phyloP scores from a whole-genome alignment of 768 basidiomycete species.

The Termitomyces bulborhizus region DNA sequence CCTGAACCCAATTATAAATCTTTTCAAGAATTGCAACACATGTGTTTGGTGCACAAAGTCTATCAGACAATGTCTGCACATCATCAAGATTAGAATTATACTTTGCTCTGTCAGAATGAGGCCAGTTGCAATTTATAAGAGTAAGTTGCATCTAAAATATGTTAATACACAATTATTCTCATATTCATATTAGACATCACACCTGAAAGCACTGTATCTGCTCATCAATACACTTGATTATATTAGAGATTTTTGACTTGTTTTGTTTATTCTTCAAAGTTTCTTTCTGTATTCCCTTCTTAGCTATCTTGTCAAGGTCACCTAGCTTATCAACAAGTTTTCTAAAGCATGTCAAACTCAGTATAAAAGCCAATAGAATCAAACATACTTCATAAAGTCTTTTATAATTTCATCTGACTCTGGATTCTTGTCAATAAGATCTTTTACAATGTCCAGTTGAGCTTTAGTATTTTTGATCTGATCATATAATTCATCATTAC shows the following conservation, averaged over 20 bases:
- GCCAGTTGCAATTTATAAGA: no score
- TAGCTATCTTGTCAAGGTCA: not conserved
- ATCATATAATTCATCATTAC: no score
- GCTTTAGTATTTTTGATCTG: not conserved
- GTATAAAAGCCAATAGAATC: not conserved
- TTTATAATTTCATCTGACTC: not conserved
- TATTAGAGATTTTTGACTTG: not conserved
- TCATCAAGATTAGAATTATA: no score
- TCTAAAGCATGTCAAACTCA: not conserved
- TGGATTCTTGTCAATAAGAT: not conserved
- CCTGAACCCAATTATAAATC: no score
- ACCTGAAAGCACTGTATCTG: conserved; percentile 13
- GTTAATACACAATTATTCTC: not conserved
- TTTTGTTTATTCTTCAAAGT: conserved; percentile 9
- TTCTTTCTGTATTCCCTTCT: not conserved
- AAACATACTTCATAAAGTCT: not conserved
- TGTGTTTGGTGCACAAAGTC: no score
- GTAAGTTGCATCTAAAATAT: not conserved
- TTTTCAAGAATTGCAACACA: no score
- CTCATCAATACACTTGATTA: conserved; percentile 5
- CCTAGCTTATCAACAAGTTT: not conserved
- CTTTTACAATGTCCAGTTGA: not conserved
- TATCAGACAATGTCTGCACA: no score
- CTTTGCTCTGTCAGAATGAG: no score
- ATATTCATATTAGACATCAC: not conserved